These are phyloP conservation scores for Ceriops decandra DNA, from an alignment of 345 rosid genomes.

Conservation along the genomic window DNA sequence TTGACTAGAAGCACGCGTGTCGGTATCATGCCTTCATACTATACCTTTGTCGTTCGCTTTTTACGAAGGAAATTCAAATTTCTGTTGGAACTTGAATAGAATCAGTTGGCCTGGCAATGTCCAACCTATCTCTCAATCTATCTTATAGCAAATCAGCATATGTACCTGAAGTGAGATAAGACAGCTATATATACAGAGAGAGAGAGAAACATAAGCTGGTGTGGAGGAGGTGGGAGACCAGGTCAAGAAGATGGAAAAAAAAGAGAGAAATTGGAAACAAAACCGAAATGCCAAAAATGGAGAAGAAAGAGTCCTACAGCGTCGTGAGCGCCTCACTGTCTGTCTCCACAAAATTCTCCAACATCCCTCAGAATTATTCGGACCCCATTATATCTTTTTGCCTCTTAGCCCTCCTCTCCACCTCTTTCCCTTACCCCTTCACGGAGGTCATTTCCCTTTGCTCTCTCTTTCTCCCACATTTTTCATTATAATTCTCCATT, in stretches of 20 bases:
- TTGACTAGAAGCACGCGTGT: too few species aligned
- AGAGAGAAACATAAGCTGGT: not conserved
- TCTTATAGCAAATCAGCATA: too few species aligned
- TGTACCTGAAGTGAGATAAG: too few species aligned
- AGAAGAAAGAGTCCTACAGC: not conserved
- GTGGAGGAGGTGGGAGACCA: not conserved
- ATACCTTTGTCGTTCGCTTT: too few species aligned
- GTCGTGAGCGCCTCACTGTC: slow-evolving; percentile 24
- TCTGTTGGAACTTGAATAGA: too few species aligned
- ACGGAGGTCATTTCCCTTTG: slow-evolving; percentile 44
- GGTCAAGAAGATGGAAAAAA: slow-evolving; percentile 1
- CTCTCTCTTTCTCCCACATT: not conserved
- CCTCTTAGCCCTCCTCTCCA: slow-evolving; percentile 21
- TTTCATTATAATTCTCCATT: slow-evolving; percentile 1
- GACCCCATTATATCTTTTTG: slow-evolving; percentile 4
- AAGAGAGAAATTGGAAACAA: not conserved
- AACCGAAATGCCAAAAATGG: not conserved
- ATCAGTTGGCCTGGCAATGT: too few species aligned
- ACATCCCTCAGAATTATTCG: slow-evolving; percentile 21
- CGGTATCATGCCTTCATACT: too few species aligned
- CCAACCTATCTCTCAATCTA: too few species aligned
- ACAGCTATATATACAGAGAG: too few species aligned
- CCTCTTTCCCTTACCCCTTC: slow-evolving; percentile 25
- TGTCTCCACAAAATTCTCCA: slow-evolving; percentile 20
- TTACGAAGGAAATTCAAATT: too few species aligned